Conservation (phyloP, 2,329 filamentous ascomycete species). For the Fusarium euwallaceae region DNA sequence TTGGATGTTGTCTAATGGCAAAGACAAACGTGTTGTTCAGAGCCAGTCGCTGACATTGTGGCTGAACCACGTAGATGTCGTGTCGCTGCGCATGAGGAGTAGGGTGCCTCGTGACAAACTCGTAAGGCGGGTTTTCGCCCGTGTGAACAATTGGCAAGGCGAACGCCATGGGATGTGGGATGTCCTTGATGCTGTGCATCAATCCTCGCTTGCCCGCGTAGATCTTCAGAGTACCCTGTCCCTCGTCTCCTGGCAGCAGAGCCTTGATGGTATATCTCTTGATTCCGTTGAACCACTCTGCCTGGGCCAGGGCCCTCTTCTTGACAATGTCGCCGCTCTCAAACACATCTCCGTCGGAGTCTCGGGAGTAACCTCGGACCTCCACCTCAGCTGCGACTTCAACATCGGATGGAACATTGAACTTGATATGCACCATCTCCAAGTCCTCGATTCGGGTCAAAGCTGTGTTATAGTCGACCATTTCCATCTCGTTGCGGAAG, state of each 20-base stretch:
- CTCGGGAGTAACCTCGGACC: slow-evolving; percentile 81
- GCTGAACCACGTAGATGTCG: slow-evolving; percentile 96
- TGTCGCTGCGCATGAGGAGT: slow-evolving; percentile 98
- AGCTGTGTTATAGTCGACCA: slow-evolving; percentile 93
- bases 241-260: slow-evolving; percentile 90
- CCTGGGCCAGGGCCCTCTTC: slow-evolving; percentile 90
- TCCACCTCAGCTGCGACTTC: slow-evolving; percentile 95
- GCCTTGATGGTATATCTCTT: slow-evolving; percentile 97
- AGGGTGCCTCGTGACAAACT: slow-evolving; percentile 92
- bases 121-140: slow-evolving; percentile 93
- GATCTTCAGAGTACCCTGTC: slow-evolving; percentile 86
- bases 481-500: slow-evolving; percentile 84
- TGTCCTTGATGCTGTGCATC: slow-evolving; percentile 98
- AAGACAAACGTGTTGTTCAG: slow-evolving; percentile 99
- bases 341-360: slow-evolving; percentile 91
- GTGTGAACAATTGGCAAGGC: slow-evolving; percentile 90
- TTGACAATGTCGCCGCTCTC: slow-evolving; percentile 89
- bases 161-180: slow-evolving; percentile 91
- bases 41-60: slow-evolving; percentile 88
- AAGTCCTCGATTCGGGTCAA: slow-evolving; percentile 88
- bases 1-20: slow-evolving; percentile 90
- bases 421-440: slow-evolving; percentile 91
- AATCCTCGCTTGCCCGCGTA: slow-evolving; percentile 95
- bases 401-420: slow-evolving; percentile 89
- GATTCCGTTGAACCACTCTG: slow-evolving; percentile 87